Evolutionary conservation across 768 basidiomycete genomes (phyloP).

Genomic region (Lepiota venenata): DNA sequence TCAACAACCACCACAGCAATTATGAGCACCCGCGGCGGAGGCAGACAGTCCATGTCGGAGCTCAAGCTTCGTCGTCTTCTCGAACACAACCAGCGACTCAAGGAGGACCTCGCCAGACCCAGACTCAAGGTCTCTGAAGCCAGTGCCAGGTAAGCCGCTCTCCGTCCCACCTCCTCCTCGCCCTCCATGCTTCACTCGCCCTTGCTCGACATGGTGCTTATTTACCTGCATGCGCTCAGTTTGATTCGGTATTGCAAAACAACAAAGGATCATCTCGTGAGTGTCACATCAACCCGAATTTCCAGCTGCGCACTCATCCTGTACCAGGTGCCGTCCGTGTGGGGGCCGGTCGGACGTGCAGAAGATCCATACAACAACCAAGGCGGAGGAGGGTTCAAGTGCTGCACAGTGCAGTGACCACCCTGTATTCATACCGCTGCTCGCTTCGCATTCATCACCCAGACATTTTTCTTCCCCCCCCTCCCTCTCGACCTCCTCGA

Average conservation of each 20-base stretch:
- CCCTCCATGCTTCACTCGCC: not conserved
- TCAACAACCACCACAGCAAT: slow-evolving; percentile 17
- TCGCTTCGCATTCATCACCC: not conserved
- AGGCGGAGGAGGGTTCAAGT: slow-evolving; percentile 38
- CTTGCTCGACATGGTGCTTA: slow-evolving; percentile 1
- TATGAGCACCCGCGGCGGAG: slow-evolving; percentile 62
- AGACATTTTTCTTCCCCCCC: not conserved
- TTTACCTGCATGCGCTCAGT: slow-evolving; percentile 40
- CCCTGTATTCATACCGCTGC: not conserved
- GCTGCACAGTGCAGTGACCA: slow-evolving; percentile 59
- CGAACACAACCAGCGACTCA: slow-evolving; percentile 90
- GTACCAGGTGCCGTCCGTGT: slow-evolving; percentile 85
- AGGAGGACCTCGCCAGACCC: slow-evolving; percentile 88
- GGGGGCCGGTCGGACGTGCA: slow-evolving; percentile 90
- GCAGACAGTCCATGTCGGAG: slow-evolving; percentile 92
- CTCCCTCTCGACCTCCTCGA: not conserved
- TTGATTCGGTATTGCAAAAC: slow-evolving; percentile 93
- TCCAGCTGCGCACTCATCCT: slow-evolving; percentile 10
- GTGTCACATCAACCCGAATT: slow-evolving; percentile 14
- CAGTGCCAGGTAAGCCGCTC: slow-evolving; percentile 68
- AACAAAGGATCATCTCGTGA: slow-evolving; percentile 75
- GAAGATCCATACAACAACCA: slow-evolving; percentile 92
- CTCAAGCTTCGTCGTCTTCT: slow-evolving; percentile 92
- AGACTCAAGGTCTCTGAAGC: slow-evolving; percentile 92
- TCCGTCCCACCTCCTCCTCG: slow-evolving; percentile 1